phyloP scores from a whole-genome alignment of 306 rosid species.

The Lathyrus sativus region DNA sequence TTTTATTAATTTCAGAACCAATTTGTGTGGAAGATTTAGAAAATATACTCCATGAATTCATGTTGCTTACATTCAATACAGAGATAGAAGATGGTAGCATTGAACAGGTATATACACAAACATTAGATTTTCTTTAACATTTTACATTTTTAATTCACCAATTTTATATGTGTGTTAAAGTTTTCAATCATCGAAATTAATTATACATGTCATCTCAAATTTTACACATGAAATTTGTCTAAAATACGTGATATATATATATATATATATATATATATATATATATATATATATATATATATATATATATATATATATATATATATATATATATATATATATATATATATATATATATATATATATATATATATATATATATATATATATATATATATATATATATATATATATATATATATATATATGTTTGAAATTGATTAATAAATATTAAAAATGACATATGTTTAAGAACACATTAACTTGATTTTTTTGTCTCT shows the following conservation, averaged over 20 bases:
- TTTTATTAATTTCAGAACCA: constrained; percentile 43
- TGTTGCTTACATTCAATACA: constrained; percentile 74
- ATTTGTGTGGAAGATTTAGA: constrained; percentile 65
- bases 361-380: no score
- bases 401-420: no score
- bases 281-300: no score
- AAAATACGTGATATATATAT: background rate
- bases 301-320: no score
- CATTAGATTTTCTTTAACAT: background rate
- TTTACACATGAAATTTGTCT: background rate
- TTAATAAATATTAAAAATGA: background rate
- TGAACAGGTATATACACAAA: constrained; percentile 54
- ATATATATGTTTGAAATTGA: background rate
- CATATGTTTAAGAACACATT: background rate
- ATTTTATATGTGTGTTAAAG: constrained; percentile 5
- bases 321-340: no score
- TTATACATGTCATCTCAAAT: background rate
- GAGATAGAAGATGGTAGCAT: constrained; percentile 89
- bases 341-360: no score
- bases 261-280: no score
- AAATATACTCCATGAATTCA: constrained; percentile 59
- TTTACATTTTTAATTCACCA: constrained; percentile 8
- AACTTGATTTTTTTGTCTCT: no score
- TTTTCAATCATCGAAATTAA: background rate
- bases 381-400: background rate